phyloP scores from a whole-genome alignment of 805 yeast species.

The Suhomyces kilbournensis region DNA sequence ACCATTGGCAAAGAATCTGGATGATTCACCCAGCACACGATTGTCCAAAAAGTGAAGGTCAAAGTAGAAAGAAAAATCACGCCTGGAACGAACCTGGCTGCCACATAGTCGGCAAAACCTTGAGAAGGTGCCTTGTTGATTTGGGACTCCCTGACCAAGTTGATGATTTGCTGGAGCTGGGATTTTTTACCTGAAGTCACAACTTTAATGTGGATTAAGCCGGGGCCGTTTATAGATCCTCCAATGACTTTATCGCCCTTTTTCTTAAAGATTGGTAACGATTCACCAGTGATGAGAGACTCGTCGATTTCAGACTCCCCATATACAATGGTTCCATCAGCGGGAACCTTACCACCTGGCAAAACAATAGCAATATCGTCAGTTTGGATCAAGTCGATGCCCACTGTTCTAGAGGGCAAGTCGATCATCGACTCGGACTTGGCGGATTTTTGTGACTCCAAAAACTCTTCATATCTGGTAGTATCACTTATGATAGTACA shows the following conservation, averaged over 20 bases:
- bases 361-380: constrained; percentile 73
- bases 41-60: constrained; percentile 53
- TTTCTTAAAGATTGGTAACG: constrained; percentile 65
- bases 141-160: constrained; percentile 86
- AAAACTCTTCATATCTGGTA: constrained; percentile 18
- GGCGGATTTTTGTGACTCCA: constrained; percentile 7
- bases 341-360: constrained; percentile 88
- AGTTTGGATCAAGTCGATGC: constrained; percentile 73
- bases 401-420: constrained; percentile 47
- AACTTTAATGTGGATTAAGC: constrained; percentile 66
- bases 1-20: constrained; percentile 41
- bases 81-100: constrained; percentile 80
- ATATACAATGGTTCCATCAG: constrained; percentile 77
- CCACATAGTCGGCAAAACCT: constrained; percentile 78
- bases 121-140: constrained; percentile 87
- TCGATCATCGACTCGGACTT: constrained; percentile 16
- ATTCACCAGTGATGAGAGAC: constrained; percentile 88
- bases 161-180: constrained; percentile 81
- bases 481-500: constrained; percentile 60
- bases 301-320: constrained; percentile 89
- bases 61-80: constrained; percentile 58
- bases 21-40: constrained; percentile 26
- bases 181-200: constrained; percentile 77
- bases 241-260: constrained; percentile 70
- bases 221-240: constrained; percentile 85